phyloP scores from a whole-genome alignment of 1,284 basidiomycete genomes.

The Irpex lacteus region DNA sequence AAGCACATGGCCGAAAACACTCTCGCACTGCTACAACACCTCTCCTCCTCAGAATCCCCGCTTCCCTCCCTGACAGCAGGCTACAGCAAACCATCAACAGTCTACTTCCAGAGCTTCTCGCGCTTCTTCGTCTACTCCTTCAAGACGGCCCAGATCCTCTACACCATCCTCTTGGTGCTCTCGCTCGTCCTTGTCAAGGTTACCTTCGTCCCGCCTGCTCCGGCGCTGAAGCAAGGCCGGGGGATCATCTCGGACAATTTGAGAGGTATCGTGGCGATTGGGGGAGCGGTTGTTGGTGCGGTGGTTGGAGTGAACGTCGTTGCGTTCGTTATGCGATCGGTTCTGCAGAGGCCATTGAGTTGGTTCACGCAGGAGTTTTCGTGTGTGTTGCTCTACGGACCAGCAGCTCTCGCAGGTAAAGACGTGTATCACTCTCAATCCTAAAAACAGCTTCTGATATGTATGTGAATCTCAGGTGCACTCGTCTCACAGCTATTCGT shows the following conservation, averaged over 20 bases:
- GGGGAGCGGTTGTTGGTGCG: conserved; percentile 52
- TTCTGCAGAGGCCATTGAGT: conserved; percentile 67
- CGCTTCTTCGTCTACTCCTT: conserved; percentile 75
- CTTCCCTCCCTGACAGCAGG: conserved; percentile 58
- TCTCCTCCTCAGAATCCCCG: conserved; percentile 70
- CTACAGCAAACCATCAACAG: conserved; percentile 58
- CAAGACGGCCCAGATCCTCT: conserved; percentile 68
- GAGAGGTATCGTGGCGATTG: conserved; percentile 41
- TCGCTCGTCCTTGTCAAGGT: conserved; percentile 45
- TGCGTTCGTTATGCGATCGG: conserved; percentile 67
- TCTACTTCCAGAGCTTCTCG: conserved; percentile 79
- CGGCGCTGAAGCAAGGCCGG: conserved; percentile 34
- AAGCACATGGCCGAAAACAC: conserved; percentile 93
- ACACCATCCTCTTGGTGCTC: conserved; percentile 49
- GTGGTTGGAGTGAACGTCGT: conserved; percentile 68
- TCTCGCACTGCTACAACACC: conserved; percentile 77
- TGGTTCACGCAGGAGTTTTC: conserved; percentile 82
- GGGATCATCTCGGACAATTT: conserved; percentile 38
- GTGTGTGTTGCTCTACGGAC: conserved; percentile 75
- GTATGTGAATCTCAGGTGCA: conserved; percentile 38
- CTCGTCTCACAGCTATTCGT: conserved; percentile 56
- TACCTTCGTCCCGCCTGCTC: conserved; percentile 31
- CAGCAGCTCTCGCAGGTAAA: conserved; percentile 67
- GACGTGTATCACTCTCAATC: no score
- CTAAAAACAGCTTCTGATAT: no score